These are phyloP conservation scores for Colletotrichum tropicicola DNA, from an alignment of 2,329 filamentous ascomycete genomes.

Conservation along the genomic window DNA sequence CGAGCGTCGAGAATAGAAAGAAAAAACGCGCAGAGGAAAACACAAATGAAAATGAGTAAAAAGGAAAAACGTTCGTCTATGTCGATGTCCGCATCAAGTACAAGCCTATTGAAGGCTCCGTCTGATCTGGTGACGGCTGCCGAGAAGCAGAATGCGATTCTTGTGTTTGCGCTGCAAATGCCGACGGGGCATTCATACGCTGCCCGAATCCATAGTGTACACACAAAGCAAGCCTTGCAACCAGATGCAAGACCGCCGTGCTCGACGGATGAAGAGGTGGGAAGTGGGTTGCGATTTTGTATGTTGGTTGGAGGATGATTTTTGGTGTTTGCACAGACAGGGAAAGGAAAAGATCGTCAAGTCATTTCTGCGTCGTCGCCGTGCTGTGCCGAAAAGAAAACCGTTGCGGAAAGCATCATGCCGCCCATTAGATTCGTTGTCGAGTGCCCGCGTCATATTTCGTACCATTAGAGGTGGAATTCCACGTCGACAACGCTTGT, in stretches of 20 bases:
- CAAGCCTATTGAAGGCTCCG: slow-evolving; percentile 30
- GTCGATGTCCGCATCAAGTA: slow-evolving; percentile 32
- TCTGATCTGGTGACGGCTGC: slow-evolving; percentile 30
- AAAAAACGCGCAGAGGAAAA: background rate
- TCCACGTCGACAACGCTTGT: slow-evolving; percentile 9
- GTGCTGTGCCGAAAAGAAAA: slow-evolving; percentile 40
- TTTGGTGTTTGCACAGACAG: slow-evolving; percentile 38
- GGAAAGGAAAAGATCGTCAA: slow-evolving; percentile 48
- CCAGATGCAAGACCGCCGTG: slow-evolving; percentile 44
- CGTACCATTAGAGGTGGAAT: slow-evolving; percentile 20
- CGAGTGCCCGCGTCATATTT: slow-evolving; percentile 26
- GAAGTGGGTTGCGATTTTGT: slow-evolving; percentile 17
- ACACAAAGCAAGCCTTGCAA: slow-evolving; percentile 31
- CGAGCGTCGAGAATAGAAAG: slow-evolving; percentile 18
- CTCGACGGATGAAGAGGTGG: slow-evolving; percentile 30
- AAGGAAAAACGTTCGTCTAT: slow-evolving; percentile 29
- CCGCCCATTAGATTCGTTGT: slow-evolving; percentile 30
- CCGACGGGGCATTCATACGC: slow-evolving; percentile 20
- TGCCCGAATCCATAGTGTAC: slow-evolving; percentile 31
- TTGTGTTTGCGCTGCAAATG: slow-evolving; percentile 29
- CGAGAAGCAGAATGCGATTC: slow-evolving; percentile 31
- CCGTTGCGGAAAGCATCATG: slow-evolving; percentile 32
- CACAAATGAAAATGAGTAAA: slow-evolving; percentile 12
- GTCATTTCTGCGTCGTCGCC: slow-evolving; percentile 48
- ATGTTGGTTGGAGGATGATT: slow-evolving; percentile 17